These are phyloP conservation scores for Nicotiana noctiflora DNA, from an alignment of 257 asterid genomes.

Conservation along the genomic window DNA sequence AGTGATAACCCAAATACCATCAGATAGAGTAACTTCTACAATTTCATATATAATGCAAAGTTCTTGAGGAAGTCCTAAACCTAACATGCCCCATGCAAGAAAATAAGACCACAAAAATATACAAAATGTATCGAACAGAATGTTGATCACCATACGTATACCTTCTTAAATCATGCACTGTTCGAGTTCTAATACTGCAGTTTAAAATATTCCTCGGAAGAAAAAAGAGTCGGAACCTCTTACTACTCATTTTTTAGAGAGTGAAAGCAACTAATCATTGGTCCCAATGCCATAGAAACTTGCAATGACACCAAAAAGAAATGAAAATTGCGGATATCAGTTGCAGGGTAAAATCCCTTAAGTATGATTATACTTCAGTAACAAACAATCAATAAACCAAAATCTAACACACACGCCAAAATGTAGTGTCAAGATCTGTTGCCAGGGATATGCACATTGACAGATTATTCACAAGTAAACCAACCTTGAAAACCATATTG, in stretches of 20 bases:
- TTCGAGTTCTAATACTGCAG: background rate
- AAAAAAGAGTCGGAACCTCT: background rate
- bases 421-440: background rate
- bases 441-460: conserved; percentile 1
- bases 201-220: background rate
- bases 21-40: background rate
- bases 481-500: conserved; percentile 9
- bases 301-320: background rate
- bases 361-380: background rate
- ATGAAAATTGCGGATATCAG: background rate
- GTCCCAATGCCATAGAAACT: background rate
- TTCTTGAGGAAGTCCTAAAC: background rate
- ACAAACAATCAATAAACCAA: conserved; percentile 3
- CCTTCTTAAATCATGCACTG: background rate
- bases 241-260: background rate
- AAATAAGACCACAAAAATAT: background rate
- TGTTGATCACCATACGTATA: background rate
- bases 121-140: background rate
- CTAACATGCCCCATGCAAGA: background rate
- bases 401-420: background rate
- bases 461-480: conserved; percentile 13
- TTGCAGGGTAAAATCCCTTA: background rate
- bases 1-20: background rate
- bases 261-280: background rate
- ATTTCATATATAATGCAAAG: background rate